Evolutionary conservation across 2,329 filamentous ascomycete genomes (phyloP), one percentile per base, ranked within the genome.

Genomic region (Aspergillus sp.): DNA sequence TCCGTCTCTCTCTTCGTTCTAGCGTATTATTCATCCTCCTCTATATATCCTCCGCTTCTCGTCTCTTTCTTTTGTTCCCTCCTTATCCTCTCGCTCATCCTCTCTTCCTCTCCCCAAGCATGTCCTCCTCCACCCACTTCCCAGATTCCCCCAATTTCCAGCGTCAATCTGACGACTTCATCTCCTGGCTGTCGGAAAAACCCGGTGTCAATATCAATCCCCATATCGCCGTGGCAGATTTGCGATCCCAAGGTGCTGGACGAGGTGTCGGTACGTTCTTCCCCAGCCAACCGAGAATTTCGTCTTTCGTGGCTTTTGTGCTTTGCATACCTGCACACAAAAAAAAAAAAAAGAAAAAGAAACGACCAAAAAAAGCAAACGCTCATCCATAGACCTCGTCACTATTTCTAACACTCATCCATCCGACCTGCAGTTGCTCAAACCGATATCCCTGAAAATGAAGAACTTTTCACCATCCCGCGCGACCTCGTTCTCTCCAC

Each of bases 401-500:
- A 17, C 7, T 3, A 13, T 50, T 42, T 60, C 64, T 69, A 58
- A 66, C 54, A 62, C 47, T n/a, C 35, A 49, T 45, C 24, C 43
- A 19, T 47, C 45, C 35, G 33, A 44, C 16, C 33, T 51, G 22
- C 58, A 93, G 89, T 95, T 62, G 88, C 90, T 22, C 80, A 74
- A 19, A 69, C 79, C 52, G 82, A 90, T 56, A 89, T 96, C 49
- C 73, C 78, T 16, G 81, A 88, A 60, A 88, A 91, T 55, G 89
- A 90, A 51, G 82, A 87, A 45, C 80, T 95, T 41, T 95, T 95
- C 76, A 86, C 83, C 44, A 88, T 95, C 55, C 90, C 90, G 2
- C 84, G 88, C 55, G 73, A 77, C 44, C 76, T 81, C 46, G 85
- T 95, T 57, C 82, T 96, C 65, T 88, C 82, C 60, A 77, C 82